Conservation (phyloP, 2,329 filamentous ascomycete genomes). For the Fusarium verticillioides region DNA sequence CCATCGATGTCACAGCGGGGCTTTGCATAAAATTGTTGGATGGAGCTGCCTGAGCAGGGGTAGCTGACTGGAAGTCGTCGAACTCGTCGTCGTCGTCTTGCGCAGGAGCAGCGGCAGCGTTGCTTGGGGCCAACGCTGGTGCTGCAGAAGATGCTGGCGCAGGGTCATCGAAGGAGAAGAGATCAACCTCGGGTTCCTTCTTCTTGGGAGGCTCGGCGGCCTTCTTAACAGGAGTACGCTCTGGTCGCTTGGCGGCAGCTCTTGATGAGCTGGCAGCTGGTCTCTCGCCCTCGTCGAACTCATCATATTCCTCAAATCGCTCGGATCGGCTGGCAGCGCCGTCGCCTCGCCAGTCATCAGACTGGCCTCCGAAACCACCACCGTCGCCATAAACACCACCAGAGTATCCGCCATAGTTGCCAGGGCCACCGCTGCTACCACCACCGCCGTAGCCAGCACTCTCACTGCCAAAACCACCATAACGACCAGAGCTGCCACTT, state of each 20-base stretch:
- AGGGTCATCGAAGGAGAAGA: slow-evolving; percentile 92
- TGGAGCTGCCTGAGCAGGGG: slow-evolving; percentile 65
- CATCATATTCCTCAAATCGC: slow-evolving; percentile 96
- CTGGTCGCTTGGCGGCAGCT: slow-evolving; percentile 48
- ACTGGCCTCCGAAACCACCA: slow-evolving; percentile 87
- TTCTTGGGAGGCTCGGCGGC: slow-evolving; percentile 75
- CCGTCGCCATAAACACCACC: slow-evolving; percentile 93
- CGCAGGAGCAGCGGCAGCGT: slow-evolving; percentile 41
- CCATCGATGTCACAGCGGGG: slow-evolving; percentile 62
- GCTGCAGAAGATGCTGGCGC: slow-evolving; percentile 60
- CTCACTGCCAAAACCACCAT: slow-evolving; percentile 93
- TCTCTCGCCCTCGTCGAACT: slow-evolving; percentile 81
- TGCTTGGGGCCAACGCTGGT: slow-evolving; percentile 53
- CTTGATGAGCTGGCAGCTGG: slow-evolving; percentile 61
- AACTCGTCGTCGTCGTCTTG: slow-evolving; percentile 83
- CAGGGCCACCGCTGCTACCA: slow-evolving; percentile 32
- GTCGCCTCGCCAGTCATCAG: slow-evolving; percentile 74
- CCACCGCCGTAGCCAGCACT: slow-evolving; percentile 72
- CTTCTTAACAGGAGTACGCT: slow-evolving; percentile 52
- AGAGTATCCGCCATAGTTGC: slow-evolving; percentile 69
- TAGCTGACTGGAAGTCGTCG: slow-evolving; percentile 95
- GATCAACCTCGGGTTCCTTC: slow-evolving; percentile 88
- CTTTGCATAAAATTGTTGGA: slow-evolving; percentile 51
- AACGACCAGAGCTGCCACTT: slow-evolving; percentile 66
- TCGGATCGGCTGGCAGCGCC: slow-evolving; percentile 68